These are phyloP conservation scores for Trichosporon sp. DNA, from an alignment of 1,284 basidiomycete genomes.

Conservation along the genomic window DNA sequence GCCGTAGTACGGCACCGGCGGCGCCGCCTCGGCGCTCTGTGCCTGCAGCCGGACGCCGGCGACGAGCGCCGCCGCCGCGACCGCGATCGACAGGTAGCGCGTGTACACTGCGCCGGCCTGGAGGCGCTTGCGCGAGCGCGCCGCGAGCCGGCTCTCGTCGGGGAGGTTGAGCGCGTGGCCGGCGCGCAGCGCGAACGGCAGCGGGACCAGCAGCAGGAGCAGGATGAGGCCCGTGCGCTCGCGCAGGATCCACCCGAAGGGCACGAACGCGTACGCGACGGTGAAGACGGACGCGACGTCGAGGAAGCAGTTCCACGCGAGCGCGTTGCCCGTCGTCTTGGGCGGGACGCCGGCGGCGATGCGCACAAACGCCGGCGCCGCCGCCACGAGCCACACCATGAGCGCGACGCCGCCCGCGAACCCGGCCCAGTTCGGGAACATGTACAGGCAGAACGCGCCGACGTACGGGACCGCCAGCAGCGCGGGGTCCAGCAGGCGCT, in stretches of 20 bases:
- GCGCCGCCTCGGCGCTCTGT: neutral
- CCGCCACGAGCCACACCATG: constrained; percentile 64
- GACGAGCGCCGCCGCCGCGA: constrained; percentile 20
- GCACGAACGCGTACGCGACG: constrained; percentile 91
- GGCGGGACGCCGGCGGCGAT: constrained; percentile 42
- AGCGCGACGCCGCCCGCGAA: constrained; percentile 67
- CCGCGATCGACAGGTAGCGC: constrained; percentile 41
- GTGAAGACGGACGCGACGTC: constrained; percentile 72
- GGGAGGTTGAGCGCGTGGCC: constrained; percentile 21
- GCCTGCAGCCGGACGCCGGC: neutral
- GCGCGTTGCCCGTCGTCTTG: constrained; percentile 57
- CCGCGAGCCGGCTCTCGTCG: constrained; percentile 12
- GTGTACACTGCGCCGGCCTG: constrained; percentile 21
- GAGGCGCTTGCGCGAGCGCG: constrained; percentile 21
- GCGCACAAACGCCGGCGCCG: constrained; percentile 58
- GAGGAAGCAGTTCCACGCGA: constrained; percentile 63
- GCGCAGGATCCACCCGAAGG: constrained; percentile 70
- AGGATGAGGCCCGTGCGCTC: constrained; percentile 69
- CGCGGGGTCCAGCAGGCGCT: neutral
- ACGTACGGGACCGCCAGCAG: constrained; percentile 9
- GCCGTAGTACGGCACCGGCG: constrained; percentile 59
- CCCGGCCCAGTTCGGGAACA: constrained; percentile 65
- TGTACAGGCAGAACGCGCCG: constrained; percentile 58
- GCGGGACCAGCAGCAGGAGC: constrained; percentile 24
- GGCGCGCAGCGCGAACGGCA: constrained; percentile 12